Evolutionary conservation across 257 asterid species (phyloP).

Genomic region (Penstemon barbatus): DNA sequence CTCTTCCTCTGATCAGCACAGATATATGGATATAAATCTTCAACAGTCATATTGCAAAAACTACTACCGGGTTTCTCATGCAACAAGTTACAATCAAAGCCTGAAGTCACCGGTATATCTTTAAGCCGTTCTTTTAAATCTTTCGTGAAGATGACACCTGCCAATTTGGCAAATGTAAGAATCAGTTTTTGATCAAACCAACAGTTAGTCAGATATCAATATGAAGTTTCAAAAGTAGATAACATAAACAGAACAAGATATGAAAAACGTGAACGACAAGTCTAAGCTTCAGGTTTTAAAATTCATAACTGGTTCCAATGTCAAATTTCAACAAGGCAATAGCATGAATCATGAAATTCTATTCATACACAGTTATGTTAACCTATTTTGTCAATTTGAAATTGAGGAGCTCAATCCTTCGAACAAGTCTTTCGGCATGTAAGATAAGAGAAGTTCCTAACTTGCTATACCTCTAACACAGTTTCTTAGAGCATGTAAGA

Average conservation of each 20-base stretch:
- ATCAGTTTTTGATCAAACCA: conserved; percentile 4
- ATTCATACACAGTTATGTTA: background rate
- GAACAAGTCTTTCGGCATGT: background rate
- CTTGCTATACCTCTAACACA: too few species aligned
- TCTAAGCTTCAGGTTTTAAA: background rate
- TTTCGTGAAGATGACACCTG: conserved; percentile 54
- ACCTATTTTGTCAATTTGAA: background rate
- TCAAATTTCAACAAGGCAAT: conserved; percentile 3
- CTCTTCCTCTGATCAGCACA: conserved; percentile 48
- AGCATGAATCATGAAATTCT: background rate
- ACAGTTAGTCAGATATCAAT: background rate
- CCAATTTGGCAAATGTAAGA: background rate
- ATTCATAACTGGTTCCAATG: background rate
- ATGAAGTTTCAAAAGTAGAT: background rate
- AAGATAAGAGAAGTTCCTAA: background rate
- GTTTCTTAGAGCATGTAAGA: too few species aligned
- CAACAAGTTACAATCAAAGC: conserved; percentile 36
- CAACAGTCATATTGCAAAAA: conserved; percentile 43
- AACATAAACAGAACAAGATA: background rate
- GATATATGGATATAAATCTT: conserved; percentile 47
- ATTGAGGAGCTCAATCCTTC: background rate
- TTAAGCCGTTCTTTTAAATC: conserved; percentile 46
- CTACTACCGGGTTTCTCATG: conserved; percentile 34
- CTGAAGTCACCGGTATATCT: conserved; percentile 33
- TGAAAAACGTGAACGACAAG: background rate